Conservation (phyloP, 768 basidiomycete genomes). For the Trametes cinnabarina region DNA sequence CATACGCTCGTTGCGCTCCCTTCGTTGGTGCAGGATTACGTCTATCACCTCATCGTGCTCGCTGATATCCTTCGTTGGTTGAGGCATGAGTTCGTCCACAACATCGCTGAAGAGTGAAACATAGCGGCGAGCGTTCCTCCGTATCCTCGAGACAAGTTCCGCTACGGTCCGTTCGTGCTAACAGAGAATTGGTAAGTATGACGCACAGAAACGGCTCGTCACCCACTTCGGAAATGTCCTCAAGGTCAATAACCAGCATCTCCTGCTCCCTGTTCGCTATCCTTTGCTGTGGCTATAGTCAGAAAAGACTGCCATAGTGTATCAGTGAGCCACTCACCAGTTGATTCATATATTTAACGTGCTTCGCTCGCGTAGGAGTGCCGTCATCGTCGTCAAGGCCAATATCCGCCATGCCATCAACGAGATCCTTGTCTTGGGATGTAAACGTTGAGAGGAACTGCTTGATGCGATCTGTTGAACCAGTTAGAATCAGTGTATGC, state of each 20-base stretch:
- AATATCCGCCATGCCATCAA: constrained; percentile 66
- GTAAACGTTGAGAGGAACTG: constrained; percentile 72
- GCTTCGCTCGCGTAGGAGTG: constrained; percentile 35
- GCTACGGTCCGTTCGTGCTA: constrained; percentile 68
- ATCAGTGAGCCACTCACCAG: constrained; percentile 50
- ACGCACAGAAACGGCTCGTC: neutral
- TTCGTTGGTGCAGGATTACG: constrained; percentile 90
- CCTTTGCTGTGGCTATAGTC: constrained; percentile 57
- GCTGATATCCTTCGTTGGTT: constrained; percentile 85
- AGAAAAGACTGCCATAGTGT: constrained; percentile 18
- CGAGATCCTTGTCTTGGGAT: constrained; percentile 60
- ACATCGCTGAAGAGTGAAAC: constrained; percentile 85
- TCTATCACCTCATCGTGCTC: constrained; percentile 95
- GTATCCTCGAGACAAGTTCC: constrained; percentile 79
- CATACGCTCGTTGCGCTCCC: constrained; percentile 81
- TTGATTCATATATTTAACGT: constrained; percentile 79
- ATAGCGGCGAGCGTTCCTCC: constrained; percentile 86
- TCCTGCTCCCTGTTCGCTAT: constrained; percentile 93
- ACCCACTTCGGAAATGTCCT: constrained; percentile 76
- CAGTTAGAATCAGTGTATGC: neutral
- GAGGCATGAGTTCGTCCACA: constrained; percentile 86
- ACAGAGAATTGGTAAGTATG: constrained; percentile 21
- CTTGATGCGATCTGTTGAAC: constrained; percentile 57
- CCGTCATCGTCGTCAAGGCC: constrained; percentile 55
- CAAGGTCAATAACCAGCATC: constrained; percentile 83